Evolutionary conservation across 2,329 filamentous ascomycete genomes (phyloP).

Genomic region (Colletotrichum sp.): DNA sequence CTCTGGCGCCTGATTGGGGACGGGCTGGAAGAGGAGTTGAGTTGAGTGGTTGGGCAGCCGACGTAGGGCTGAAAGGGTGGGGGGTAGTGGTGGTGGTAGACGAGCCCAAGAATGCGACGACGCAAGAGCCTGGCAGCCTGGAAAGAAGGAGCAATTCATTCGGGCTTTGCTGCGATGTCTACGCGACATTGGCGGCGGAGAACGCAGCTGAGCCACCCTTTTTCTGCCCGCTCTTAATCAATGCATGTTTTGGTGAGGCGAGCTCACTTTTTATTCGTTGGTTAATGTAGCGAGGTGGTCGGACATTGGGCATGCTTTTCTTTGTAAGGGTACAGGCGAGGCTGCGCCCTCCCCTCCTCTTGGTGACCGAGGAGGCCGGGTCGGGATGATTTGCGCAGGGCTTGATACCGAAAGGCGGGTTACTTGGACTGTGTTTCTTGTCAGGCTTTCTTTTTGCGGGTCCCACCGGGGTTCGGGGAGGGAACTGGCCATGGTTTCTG

Average conservation of each 20-base stretch:
- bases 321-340: not conserved
- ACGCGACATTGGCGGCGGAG: not conserved
- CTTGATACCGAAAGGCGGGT: not conserved
- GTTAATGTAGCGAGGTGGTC: not conserved
- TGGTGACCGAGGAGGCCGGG: not conserved
- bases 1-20: not conserved
- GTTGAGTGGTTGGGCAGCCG: not conserved
- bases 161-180: not conserved
- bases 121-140: not conserved
- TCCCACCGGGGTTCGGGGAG: not conserved
- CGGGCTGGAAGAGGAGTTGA: not conserved
- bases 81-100: not conserved
- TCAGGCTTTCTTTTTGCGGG: not conserved
- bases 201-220: not conserved
- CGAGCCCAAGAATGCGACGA: not conserved
- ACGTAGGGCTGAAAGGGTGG: conserved; percentile 11
- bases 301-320: not conserved
- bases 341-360: not conserved
- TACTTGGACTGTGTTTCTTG: not conserved
- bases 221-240: not conserved
- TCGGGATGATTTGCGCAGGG: conserved; percentile 4
- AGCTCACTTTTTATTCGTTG: not conserved
- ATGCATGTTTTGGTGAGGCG: not conserved
- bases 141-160: not conserved
- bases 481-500: not conserved